Conservation (phyloP, 306 rosid genomes). For the Notholithocarpus densiflorus region DNA sequence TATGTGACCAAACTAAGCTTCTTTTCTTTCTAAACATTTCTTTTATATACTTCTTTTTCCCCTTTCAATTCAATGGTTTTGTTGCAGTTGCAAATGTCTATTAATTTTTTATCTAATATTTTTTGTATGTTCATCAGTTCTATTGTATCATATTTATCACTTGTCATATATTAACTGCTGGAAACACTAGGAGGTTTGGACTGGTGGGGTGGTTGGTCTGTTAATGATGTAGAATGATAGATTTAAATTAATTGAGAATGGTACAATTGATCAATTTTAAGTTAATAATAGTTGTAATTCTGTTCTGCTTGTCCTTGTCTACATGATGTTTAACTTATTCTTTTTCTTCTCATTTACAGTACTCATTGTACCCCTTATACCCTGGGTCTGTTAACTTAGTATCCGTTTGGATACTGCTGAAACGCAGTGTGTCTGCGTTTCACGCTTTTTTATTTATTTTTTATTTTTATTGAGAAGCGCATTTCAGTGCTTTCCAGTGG, state of each 20-base stretch:
- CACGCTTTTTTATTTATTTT: too few species aligned
- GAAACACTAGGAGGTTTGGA: neutral
- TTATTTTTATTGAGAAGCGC: too few species aligned
- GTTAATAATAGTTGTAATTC: too few species aligned
- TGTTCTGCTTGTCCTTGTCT: too few species aligned
- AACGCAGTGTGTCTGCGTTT: too few species aligned
- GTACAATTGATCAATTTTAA: too few species aligned
- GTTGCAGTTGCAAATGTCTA: conserved; percentile 10
- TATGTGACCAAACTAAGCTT: neutral
- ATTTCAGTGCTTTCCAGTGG: too few species aligned
- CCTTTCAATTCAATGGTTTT: neutral
- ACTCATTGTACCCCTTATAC: neutral
- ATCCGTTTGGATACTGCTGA: too few species aligned
- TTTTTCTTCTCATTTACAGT: neutral
- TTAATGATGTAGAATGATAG: neutral
- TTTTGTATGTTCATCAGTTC: neutral
- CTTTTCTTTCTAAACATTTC: neutral
- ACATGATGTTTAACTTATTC: neutral
- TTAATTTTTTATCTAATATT: conserved; percentile 1
- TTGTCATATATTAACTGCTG: neutral
- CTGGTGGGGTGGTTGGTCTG: neutral
- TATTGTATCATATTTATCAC: neutral
- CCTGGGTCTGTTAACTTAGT: neutral
- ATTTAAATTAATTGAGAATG: neutral
- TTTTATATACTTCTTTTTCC: conserved; percentile 5